phyloP scores from a whole-genome alignment of 1,139 yeast genomes.

The Magnusiomyces magnusii region DNA sequence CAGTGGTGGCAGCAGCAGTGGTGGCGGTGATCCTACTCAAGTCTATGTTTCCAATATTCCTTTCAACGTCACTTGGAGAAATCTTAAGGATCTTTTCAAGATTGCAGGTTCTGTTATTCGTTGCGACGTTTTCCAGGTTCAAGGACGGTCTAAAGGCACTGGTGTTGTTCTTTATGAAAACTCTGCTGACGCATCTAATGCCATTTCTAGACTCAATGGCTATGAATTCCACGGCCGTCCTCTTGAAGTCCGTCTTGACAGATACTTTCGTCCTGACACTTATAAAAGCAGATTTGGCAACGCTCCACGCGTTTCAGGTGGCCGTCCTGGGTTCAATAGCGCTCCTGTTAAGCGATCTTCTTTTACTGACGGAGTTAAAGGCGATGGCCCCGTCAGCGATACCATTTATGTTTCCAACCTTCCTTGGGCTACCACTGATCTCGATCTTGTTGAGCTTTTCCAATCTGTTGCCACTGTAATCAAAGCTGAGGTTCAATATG shows the following conservation, averaged over 20 bases:
- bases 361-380: constrained; percentile 57
- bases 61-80: constrained; percentile 73
- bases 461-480: constrained; percentile 75
- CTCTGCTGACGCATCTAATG: constrained; percentile 78
- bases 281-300: constrained; percentile 16
- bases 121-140: constrained; percentile 68
- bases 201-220: constrained; percentile 88
- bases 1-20: constrained; percentile 19
- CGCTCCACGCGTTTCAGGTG: constrained; percentile 14
- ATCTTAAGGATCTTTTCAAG: constrained; percentile 75
- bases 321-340: constrained; percentile 18
- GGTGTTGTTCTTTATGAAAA: constrained; percentile 89
- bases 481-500: constrained; percentile 70
- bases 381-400: constrained; percentile 56
- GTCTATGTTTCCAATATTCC: constrained; percentile 81
- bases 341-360: constrained; percentile 28
- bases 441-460: constrained; percentile 78
- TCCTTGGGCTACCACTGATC: constrained; percentile 82
- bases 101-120: constrained; percentile 67
- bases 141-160: constrained; percentile 79
- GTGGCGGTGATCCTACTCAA: constrained; percentile 47
- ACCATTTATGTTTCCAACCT: constrained; percentile 68
- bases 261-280: constrained; percentile 41
- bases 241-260: constrained; percentile 53
- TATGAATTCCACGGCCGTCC: constrained; percentile 87